A percentile compares a stretch with the other conserved stretches of the same genome.
Evolutionary conservation across 164 flowering plant species (phyloP).

Genomic region (Chimonanthus salicifolius): DNA sequence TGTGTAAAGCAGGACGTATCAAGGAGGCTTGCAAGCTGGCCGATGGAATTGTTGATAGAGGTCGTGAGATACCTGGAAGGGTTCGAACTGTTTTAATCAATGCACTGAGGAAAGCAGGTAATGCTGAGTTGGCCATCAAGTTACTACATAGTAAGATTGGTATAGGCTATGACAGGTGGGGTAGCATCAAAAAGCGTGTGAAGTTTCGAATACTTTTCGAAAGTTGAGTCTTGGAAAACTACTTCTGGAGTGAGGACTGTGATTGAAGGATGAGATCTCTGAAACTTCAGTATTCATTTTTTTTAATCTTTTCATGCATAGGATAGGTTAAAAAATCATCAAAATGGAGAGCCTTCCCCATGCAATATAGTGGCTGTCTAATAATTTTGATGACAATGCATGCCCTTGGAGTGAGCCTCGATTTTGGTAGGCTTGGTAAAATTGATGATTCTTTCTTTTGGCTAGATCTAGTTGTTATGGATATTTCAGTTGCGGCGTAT

Average conservation of each 20-base stretch:
- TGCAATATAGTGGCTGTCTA: too few relatives aligned
- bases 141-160: conserved; percentile 94
- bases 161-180: conserved; percentile 79
- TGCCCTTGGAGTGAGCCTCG: not conserved
- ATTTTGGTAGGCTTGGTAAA: not conserved
- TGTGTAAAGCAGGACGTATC: conserved; percentile 80
- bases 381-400: not conserved
- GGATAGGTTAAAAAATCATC: too few relatives aligned
- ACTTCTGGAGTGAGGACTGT: not conserved
- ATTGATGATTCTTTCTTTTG: not conserved
- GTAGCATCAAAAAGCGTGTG: conserved; percentile 75
- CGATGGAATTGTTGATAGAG: conserved; percentile 90
- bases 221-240: conserved; percentile 15
- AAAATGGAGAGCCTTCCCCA: not conserved
- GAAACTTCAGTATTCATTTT: too few relatives aligned
- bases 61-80: conserved; percentile 83
- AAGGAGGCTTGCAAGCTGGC: conserved; percentile 93
- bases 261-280: not conserved
- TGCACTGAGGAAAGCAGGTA: conserved; percentile 95
- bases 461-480: not conserved
- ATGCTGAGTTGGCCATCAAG: conserved; percentile 75
- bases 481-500: not conserved
- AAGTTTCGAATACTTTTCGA: conserved; percentile 64
- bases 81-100: conserved; percentile 74
- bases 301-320: not conserved